Base-by-base conservation (phyloP, 768 basidiomycete genomes). In the Tricholoma terreum region DNA sequence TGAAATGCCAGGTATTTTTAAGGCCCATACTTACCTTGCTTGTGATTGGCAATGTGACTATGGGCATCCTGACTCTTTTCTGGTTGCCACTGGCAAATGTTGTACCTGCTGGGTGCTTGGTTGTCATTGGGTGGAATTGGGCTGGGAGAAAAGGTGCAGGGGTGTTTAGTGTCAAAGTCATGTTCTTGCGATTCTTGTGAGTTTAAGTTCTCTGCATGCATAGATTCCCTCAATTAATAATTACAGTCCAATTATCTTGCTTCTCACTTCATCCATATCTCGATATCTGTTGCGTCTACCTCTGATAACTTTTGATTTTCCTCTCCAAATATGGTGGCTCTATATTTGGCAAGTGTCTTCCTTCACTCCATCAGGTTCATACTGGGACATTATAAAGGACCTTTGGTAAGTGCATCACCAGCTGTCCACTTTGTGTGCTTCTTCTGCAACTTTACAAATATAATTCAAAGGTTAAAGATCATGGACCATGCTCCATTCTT, bases 401-500 rank as follows among this genome's bases (percentile, higher is more conserved):
- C 27, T 48, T 10, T 48, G 45, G 45, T 48, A 48, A n/a, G n/a
- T 22, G 11, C 11, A 17, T 21, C 12, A n/a, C 11, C 27, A 19
- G n/a, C n/a, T 17, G 45, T 12, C 11, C 21, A 4, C 10, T 48
- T 33, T 33, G 5, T 10, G 5, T 33, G 5, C 10, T 10, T 33
- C 10, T 10, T 10, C 31, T 10, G 10, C 6, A 33, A 5, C 31
- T 33, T 10, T 6, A 5, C 19, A 21, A 4, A 5, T 10, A 2
- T 22, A n/a, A 48, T 48, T 11, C 45, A 48, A 22, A 48, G 59
- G 57, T 21, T 14, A 30, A 27, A 15, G 9, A 53, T 52, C 3
- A 53, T 56, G 38, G 21, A 46, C 7, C 57, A 51, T 34, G 57
- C 55, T 7, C 60, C 56, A 17, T 52, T 60, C 14, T 54, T 63